Base-by-base conservation (phyloP, 768 basidiomycete genomes). In the Phallus indusiatus region DNA sequence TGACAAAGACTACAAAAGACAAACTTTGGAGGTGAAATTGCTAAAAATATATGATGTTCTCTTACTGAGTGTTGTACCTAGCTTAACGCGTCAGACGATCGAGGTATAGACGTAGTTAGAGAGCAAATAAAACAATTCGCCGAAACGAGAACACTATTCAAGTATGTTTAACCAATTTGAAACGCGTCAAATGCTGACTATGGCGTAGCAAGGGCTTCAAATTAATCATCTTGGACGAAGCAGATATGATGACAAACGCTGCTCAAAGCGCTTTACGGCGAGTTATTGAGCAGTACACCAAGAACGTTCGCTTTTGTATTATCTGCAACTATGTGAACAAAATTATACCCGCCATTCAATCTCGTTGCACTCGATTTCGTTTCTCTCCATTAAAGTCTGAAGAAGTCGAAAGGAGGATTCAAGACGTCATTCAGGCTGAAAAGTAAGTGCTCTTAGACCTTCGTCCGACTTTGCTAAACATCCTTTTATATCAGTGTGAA, bases 321-420 rank as follows among this genome's bases (percentile, higher is more conserved):
- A 95, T 99, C 60, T 98, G 96, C 79, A 99, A 99, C 73, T 99
- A 99, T 66, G 96, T 98, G 71, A 98, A 98, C 81, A 98, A 97
- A 72, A 98, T 99, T 67, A 85, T 88, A 1, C 96, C 96, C 1
- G 96, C 96, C 35, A 96, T 99, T 53, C 96, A 99, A 73, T 96
- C 93, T 72, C 88, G 96, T 53, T 98, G 96, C 73, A 99, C 96
- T 6, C 81, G 95, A 47, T 99, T 98, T 74, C 81, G 96, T 51
- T 98, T 99, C 75, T 94, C 91, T 9, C 96, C 96, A 1, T 72
- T 98, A 18, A 92, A 94, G 1, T 83, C 87, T 16, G 64, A 66
- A 9, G 90, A 98, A 70, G 90, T 98, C 1, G 86, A 94, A 75
- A 88, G 85, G 71, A 78, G 93, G 54, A 70, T 98, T 36, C 73